These are phyloP conservation scores for Piedraia hortae DNA, from an alignment of 2,329 filamentous ascomycete species.

Conservation along the genomic window DNA sequence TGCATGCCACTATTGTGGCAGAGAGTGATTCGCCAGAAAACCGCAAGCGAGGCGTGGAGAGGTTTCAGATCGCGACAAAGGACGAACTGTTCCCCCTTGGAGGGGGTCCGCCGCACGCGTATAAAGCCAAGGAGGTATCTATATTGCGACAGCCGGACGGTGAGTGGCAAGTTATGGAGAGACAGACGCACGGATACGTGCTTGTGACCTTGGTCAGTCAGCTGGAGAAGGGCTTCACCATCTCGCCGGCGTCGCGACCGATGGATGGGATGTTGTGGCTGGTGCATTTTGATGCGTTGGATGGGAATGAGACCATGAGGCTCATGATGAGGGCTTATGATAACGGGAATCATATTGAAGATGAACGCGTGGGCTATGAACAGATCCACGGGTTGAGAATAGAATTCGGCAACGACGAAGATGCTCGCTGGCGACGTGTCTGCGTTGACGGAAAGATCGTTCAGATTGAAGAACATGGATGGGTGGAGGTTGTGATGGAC, in stretches of 20 bases:
- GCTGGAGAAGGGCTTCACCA: conserved; percentile 54
- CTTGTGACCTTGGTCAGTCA: conserved; percentile 52
- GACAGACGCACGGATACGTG: conserved; percentile 41
- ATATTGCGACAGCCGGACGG: conserved; percentile 10
- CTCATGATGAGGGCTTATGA: conserved; percentile 42
- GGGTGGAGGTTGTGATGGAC: conserved; percentile 35
- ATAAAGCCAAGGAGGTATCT: conserved; percentile 26
- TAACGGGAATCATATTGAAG: conserved; percentile 25
- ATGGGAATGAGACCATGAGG: conserved; percentile 40
- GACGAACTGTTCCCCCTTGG: conserved; percentile 37
- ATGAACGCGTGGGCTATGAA: conserved; percentile 38
- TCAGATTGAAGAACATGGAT: conserved; percentile 39
- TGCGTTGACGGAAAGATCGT: conserved; percentile 87
- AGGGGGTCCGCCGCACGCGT: conserved; percentile 26
- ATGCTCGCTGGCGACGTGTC: conserved; percentile 53
- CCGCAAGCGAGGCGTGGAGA: conserved; percentile 44
- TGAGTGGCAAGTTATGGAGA: conserved; percentile 13
- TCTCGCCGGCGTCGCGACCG: conserved; percentile 45
- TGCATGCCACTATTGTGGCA: conserved; percentile 69
- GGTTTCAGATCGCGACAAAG: conserved; percentile 64
- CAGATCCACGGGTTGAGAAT: conserved; percentile 40
- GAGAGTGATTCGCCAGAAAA: conserved; percentile 71
- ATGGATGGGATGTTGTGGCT: conserved; percentile 44
- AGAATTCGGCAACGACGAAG: conserved; percentile 33
- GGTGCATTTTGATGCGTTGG: conserved; percentile 44